phyloP scores from a whole-genome alignment of 306 rosid genomes.

The Vigna unguiculata region DNA sequence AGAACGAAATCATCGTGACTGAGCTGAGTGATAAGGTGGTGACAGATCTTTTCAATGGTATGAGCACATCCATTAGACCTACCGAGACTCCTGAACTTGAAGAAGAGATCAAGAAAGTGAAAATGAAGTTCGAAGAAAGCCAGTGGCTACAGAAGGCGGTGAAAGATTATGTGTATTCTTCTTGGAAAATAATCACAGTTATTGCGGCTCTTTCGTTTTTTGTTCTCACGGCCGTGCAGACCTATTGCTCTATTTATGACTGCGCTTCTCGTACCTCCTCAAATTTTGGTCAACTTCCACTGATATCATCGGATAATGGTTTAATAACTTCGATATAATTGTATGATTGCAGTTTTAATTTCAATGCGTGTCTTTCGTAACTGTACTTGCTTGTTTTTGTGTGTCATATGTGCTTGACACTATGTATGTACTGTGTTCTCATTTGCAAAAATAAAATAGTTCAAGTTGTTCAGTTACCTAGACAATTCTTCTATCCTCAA shows the following conservation, averaged over 20 bases:
- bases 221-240: slow-evolving; percentile 30
- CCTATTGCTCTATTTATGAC: slow-evolving; percentile 28
- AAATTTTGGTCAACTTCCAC: not conserved
- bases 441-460: no score
- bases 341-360: not conserved
- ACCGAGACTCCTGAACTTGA: not conserved
- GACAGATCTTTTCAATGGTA: slow-evolving; percentile 34
- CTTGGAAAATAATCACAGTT: not conserved
- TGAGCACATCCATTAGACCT: not conserved
- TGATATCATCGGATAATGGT: not conserved
- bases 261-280: not conserved
- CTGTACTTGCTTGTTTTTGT: no score
- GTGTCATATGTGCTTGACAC: no score
- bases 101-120: not conserved
- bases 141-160: not conserved
- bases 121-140: not conserved
- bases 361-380: not conserved
- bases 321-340: not conserved
- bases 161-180: not conserved
- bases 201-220: slow-evolving; percentile 8
- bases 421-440: no score
- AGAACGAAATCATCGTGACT: not conserved
- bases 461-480: no score
- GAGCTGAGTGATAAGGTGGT: not conserved
- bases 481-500: no score